phyloP scores from a whole-genome alignment of 331 rosid genomes.

The Phaseolus coccineus region DNA sequence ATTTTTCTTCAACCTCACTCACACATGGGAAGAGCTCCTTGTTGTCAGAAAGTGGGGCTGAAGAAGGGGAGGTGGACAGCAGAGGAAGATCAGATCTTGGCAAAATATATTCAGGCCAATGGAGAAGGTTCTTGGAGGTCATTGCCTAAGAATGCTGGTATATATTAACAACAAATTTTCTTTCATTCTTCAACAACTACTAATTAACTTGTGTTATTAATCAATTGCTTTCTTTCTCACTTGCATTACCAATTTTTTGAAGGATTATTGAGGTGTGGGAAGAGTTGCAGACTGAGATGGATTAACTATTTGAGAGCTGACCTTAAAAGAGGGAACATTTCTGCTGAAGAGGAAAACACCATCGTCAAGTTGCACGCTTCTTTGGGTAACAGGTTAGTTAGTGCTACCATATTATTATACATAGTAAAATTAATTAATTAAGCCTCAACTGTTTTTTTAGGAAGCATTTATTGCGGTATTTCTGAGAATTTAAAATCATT shows the following conservation, averaged over 20 bases:
- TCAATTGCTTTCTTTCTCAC: background rate
- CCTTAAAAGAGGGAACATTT: conserved; percentile 79
- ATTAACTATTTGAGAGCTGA: conserved; percentile 81
- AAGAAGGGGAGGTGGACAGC: conserved; percentile 86
- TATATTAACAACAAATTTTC: no score
- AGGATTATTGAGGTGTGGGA: conserved; percentile 92
- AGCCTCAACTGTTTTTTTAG: background rate
- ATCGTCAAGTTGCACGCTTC: conserved; percentile 75
- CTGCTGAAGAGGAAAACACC: conserved; percentile 71
- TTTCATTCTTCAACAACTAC: background rate
- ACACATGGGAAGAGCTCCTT: conserved; percentile 88
- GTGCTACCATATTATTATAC: background rate
- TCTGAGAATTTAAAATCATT: no score
- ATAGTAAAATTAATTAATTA: background rate
- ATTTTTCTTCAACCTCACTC: no score
- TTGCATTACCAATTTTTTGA: conserved; percentile 1
- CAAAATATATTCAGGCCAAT: conserved; percentile 65
- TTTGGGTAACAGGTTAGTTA: conserved; percentile 87
- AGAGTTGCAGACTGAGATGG: conserved; percentile 95
- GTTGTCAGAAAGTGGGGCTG: conserved; percentile 90
- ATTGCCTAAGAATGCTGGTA: conserved; percentile 94
- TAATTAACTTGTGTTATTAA: background rate
- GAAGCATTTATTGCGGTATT: no score
- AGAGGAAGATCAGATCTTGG: conserved; percentile 77
- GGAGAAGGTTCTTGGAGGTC: conserved; percentile 99